These are phyloP conservation scores for Arthrobotrys conoides DNA, from an alignment of 2,329 filamentous ascomycete genomes.

Conservation along the genomic window DNA sequence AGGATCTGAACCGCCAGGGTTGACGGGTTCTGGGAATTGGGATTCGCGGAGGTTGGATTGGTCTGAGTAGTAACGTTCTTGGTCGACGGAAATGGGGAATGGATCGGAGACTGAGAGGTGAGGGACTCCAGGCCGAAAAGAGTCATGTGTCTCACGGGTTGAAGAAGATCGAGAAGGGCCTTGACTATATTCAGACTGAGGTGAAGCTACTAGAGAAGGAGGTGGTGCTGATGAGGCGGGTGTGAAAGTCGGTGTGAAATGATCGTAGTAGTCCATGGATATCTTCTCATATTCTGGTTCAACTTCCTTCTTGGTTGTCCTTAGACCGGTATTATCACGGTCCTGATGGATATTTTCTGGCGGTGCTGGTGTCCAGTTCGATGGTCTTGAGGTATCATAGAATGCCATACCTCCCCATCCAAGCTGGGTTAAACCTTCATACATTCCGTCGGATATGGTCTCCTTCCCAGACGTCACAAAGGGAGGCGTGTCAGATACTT, in stretches of 20 bases:
- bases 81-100: constrained; percentile 56
- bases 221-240: constrained; percentile 21
- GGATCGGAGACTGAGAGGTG: constrained; percentile 51
- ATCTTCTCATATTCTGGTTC: constrained; percentile 53
- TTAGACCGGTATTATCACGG: constrained; percentile 40
- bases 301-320: constrained; percentile 28
- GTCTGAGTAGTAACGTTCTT: constrained; percentile 42
- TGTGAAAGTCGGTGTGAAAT: constrained; percentile 43
- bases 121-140: constrained; percentile 35
- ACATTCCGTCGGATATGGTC: constrained; percentile 46
- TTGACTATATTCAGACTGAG: constrained; percentile 15
- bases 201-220: background rate
- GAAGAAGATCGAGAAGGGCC: constrained; percentile 8
- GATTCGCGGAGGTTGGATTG: constrained; percentile 48
- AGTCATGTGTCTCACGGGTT: background rate
- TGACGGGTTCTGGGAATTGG: constrained; percentile 50
- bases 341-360: constrained; percentile 41
- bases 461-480: no score
- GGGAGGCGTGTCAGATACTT: constrained; percentile 43
- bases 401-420: constrained; percentile 45
- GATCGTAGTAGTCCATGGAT: constrained; percentile 56
- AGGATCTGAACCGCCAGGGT: constrained; percentile 45
- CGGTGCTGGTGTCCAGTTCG: constrained; percentile 37
- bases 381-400: constrained; percentile 51
- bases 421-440: constrained; percentile 31